Conservation (phyloP, 2,329 filamentous ascomycete genomes). For the Fusarium sp. region DNA sequence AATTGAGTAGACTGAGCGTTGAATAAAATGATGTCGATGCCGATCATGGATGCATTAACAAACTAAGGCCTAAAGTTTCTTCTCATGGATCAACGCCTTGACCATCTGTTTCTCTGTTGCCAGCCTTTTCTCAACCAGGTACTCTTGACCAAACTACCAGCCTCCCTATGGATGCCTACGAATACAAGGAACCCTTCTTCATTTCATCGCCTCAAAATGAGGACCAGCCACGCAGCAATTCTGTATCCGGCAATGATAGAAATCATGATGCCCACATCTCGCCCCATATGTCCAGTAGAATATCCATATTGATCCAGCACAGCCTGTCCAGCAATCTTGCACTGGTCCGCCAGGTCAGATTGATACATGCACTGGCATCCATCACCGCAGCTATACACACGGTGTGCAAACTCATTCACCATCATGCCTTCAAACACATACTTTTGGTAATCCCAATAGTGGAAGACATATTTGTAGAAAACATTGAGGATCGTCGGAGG, state of each 20-base stretch:
- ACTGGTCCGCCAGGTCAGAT: slow-evolving; percentile 65
- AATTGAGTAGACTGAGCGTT: neutral
- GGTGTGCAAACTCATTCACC: slow-evolving; percentile 82
- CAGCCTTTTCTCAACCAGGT: neutral
- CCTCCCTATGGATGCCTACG: neutral
- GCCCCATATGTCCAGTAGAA: slow-evolving; percentile 74
- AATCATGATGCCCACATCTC: slow-evolving; percentile 82
- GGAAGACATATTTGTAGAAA: slow-evolving; percentile 89
- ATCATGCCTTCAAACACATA: slow-evolving; percentile 95
- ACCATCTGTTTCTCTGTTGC: neutral
- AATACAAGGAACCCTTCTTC: neutral
- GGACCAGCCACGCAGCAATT: slow-evolving; percentile 71
- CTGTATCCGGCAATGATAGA: slow-evolving; percentile 74
- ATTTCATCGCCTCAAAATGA: slow-evolving; percentile 53
- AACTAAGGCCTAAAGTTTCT: neutral
- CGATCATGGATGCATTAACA: neutral
- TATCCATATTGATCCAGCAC: slow-evolving; percentile 80
- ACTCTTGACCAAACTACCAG: neutral
- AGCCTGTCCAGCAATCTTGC: slow-evolving; percentile 76
- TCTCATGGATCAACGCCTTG: neutral
- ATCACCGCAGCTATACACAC: slow-evolving; percentile 64
- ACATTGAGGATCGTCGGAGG: slow-evolving; percentile 77
- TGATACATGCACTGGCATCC: slow-evolving; percentile 78
- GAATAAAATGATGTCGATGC: neutral
- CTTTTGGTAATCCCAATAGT: slow-evolving; percentile 88